Evolutionary conservation across 2,329 filamentous ascomycete species (phyloP).

Genomic region (Rhytidhysteron rufulum): DNA sequence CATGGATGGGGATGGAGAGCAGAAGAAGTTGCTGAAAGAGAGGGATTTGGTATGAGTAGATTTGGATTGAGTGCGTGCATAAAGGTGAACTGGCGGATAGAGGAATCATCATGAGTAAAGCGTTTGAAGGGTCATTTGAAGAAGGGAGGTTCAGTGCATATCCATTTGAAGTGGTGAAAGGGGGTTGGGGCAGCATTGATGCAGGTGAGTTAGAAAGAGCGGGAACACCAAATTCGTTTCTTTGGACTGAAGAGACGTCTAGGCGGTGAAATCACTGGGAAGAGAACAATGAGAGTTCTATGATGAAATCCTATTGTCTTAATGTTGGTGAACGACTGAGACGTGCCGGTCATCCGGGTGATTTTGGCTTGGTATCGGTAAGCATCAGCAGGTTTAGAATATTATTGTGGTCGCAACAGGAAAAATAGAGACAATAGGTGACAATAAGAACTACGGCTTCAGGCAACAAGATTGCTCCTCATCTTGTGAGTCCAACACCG

Average conservation of each 20-base stretch:
- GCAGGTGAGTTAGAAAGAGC: not conserved
- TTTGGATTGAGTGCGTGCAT: constrained; percentile 5
- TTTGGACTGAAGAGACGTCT: not conserved
- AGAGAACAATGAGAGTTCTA: no score
- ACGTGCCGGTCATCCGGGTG: no score
- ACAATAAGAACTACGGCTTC: no score
- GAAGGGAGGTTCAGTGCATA: constrained; percentile 45
- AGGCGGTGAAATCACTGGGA: no score
- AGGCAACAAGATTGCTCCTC: no score
- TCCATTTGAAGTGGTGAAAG: constrained; percentile 44
- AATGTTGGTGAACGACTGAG: no score
- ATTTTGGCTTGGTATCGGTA: no score
- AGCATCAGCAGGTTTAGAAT: no score
- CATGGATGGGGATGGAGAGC: not conserved
- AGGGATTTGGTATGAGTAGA: constrained; percentile 3
- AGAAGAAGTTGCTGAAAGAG: not conserved
- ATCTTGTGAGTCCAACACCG: no score
- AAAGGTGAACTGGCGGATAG: constrained; percentile 1
- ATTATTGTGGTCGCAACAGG: no score
- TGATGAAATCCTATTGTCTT: no score
- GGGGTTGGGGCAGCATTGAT: constrained; percentile 34
- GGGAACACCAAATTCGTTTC: not conserved
- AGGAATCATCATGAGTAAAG: constrained; percentile 25
- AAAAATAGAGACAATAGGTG: no score
- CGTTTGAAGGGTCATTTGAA: constrained; percentile 26